Conservation (phyloP, 2,329 filamentous ascomycete genomes). For the Calonectria pauciramosa region DNA sequence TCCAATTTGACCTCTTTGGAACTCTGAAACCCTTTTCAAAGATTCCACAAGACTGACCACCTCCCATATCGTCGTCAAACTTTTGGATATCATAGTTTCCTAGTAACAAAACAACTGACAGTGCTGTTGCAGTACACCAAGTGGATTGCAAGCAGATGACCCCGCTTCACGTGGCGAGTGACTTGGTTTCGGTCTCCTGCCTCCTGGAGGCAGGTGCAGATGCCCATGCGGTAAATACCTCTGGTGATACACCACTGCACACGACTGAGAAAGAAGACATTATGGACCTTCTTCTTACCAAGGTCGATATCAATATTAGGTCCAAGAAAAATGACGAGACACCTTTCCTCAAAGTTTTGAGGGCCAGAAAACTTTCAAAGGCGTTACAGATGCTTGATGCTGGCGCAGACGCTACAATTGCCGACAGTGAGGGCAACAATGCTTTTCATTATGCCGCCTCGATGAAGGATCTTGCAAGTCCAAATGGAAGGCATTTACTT, state of each 20-base stretch:
- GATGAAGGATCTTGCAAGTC: not conserved
- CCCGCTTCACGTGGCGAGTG: not conserved
- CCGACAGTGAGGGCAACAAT: not conserved
- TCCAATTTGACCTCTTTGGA: too few relatives aligned
- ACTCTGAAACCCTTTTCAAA: too few relatives aligned
- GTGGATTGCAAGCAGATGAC: not conserved
- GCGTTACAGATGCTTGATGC: not conserved
- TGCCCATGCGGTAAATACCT: slow-evolving; percentile 31
- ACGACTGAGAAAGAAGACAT: not conserved
- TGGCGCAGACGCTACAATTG: not conserved
- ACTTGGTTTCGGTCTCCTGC: not conserved
- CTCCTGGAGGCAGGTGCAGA: slow-evolving; percentile 38
- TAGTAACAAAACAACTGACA: not conserved
- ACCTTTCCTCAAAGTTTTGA: not conserved
- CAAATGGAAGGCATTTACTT: not conserved
- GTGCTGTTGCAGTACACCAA: not conserved
- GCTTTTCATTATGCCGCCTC: not conserved
- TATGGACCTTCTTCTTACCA: slow-evolving; percentile 25
- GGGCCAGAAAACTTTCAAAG: not conserved
- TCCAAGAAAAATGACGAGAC: not conserved
- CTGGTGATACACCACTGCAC: slow-evolving; percentile 22
- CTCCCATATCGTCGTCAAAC: not conserved
- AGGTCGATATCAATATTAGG: not conserved
- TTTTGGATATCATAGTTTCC: too few relatives aligned
- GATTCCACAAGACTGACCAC: too few relatives aligned